Evolutionary conservation across 2,329 filamentous ascomycete species (phyloP), one percentile per base, ranked within the genome.

Genomic region (Botrytis deweyae): DNA sequence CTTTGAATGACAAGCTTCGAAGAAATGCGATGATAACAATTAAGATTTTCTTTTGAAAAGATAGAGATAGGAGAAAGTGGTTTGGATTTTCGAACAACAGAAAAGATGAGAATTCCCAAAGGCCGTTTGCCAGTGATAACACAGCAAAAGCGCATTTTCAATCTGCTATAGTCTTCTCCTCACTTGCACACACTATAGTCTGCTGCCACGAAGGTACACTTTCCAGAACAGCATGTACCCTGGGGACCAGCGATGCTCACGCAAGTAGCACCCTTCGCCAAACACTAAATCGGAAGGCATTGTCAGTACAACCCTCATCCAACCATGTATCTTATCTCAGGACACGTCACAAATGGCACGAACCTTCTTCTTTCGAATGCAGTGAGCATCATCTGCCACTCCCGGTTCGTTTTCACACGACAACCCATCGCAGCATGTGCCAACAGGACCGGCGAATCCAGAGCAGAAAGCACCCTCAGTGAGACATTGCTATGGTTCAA

Each of bases 341-440:
- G 25, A 29, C 4, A 44, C 1, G 8, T 2, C 3, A 10, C 2
- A 10, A 46, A 25, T 22, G 40, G 29, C 14, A 52, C 62, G 58
- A 18, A 67, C 70, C 70, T 67, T 59, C n/a, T 49, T 65, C 33
- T 72, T 52, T 38, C 25, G 61, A 55, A 72, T 33, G 63, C 70
- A 72, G n/a, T 52, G 62, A 20, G 70, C 70, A 67, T 72, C n/a
- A 2, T 72, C 70, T 66, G 70, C 61, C 6, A 67, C 49, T 3
- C 36, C 49, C 58, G 66, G 49, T n/a, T 20, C 38, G 4, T 72
- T 67, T 29, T 55, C 49, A 40, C 62, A 72, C 2, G 25, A 22
- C 12, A 67, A 38, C 6, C 70, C 70, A 20, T 67, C 20, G 44
- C 70, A 72, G 18, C 62, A 72, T 20, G 38, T 67, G 16, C 70